A percentile compares a stretch with the other conserved stretches of the same genome.
These are phyloP conservation scores for Pythium brachiatum DNA, from an alignment of 352 stramenopile species.

Conservation along the genomic window DNA sequence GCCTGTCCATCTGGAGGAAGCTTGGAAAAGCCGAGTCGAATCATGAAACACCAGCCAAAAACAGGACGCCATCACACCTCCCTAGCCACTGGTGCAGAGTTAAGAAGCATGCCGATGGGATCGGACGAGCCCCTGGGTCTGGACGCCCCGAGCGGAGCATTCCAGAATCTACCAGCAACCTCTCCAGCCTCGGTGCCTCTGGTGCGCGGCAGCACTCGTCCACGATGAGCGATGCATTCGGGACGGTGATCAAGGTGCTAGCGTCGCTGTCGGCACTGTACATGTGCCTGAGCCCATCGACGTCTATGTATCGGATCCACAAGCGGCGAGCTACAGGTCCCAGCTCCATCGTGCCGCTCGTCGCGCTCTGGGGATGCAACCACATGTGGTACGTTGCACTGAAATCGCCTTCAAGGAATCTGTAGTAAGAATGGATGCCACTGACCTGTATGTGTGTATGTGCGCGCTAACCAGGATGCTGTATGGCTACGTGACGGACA, in stretches of 20 bases:
- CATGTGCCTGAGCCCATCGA: constrained; percentile 68
- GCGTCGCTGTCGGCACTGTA: constrained; percentile 66
- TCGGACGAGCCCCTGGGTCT: neutral
- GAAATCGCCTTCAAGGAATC: neutral
- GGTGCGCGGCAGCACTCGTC: neutral
- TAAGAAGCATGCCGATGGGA: neutral
- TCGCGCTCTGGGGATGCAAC: constrained; percentile 64
- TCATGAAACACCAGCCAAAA: constrained; percentile 2
- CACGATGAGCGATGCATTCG: constrained; percentile 29
- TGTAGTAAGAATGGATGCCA: neutral
- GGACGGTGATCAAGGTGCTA: constrained; percentile 52
- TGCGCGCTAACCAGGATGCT: constrained; percentile 35
- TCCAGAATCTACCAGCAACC: neutral
- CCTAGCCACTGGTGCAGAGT: neutral
- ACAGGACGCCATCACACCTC: neutral
- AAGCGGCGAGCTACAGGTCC: constrained; percentile 39
- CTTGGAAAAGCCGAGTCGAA: neutral
- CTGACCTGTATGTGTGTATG: neutral
- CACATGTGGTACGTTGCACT: constrained; percentile 56
- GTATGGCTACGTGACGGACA: constrained; percentile 33
- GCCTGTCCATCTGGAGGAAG: neutral
- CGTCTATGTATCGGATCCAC: constrained; percentile 50
- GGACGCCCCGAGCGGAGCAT: neutral
- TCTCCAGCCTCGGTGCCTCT: neutral
- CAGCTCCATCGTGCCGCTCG: constrained; percentile 51